A percentile compares a stretch with the other conserved stretches of the same genome.
These are phyloP conservation scores for Chaetoscypha palmicola DNA, from an alignment of 2,329 filamentous ascomycete species.

Conservation along the genomic window DNA sequence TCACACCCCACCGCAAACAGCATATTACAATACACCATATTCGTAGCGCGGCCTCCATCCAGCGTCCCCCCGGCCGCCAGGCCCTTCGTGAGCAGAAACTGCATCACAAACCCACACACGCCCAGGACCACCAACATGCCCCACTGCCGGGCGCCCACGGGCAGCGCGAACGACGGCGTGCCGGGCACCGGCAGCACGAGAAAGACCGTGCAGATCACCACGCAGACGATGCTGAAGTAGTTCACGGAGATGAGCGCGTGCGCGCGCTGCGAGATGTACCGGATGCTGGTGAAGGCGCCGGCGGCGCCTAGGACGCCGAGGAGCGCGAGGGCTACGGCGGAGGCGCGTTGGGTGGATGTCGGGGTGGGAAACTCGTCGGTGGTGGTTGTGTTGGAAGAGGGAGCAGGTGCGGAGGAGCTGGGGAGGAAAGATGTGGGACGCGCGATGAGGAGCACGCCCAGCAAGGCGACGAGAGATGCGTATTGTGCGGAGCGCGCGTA, in stretches of 20 bases:
- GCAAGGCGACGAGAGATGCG: slow-evolving; percentile 65
- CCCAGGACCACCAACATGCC: slow-evolving; percentile 61
- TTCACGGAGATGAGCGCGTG: slow-evolving; percentile 82
- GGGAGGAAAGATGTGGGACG: slow-evolving; percentile 39
- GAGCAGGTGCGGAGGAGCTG: slow-evolving; percentile 4
- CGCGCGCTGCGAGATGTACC: slow-evolving; percentile 73
- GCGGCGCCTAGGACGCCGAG: slow-evolving; percentile 72
- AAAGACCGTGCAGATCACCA: slow-evolving; percentile 55
- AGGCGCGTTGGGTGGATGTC: slow-evolving; percentile 35
- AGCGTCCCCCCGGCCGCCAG: slow-evolving; percentile 37
- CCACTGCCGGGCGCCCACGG: slow-evolving; percentile 44
- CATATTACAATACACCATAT: slow-evolving; percentile 66
- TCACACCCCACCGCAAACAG: slow-evolving; percentile 60
- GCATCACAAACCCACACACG: slow-evolving; percentile 71
- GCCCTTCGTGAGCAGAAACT: slow-evolving; percentile 76
- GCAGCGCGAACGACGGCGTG: slow-evolving; percentile 37
- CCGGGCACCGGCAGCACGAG: slow-evolving; percentile 43
- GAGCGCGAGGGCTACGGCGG: slow-evolving; percentile 64
- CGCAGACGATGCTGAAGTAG: slow-evolving; percentile 69
- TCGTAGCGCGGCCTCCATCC: slow-evolving; percentile 44
- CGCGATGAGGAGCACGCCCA: slow-evolving; percentile 78
- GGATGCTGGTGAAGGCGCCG: slow-evolving; percentile 66
- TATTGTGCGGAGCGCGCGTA: slow-evolving; percentile 74
- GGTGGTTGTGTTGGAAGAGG: slow-evolving; percentile 5
- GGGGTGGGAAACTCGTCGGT: slow-evolving; percentile 31